A percentile compares a stretch with the other conserved stretches of the same genome.
These are phyloP conservation scores for Caloboletus inedulis DNA, from an alignment of 1,284 basidiomycete genomes.

Conservation along the genomic window DNA sequence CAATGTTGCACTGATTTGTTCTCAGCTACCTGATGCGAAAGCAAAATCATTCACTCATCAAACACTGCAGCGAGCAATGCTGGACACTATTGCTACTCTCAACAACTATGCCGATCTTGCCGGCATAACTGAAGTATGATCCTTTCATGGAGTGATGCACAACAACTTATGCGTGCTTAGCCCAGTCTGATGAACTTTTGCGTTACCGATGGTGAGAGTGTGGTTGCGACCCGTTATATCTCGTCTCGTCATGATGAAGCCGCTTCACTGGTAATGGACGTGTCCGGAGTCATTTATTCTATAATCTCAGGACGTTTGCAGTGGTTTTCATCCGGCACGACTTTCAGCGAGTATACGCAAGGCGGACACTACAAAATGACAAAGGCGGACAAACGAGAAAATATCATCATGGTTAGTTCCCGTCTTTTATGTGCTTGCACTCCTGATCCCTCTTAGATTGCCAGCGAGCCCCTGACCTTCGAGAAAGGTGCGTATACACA, in stretches of 20 bases:
- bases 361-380: constrained; percentile 93
- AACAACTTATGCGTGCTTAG: constrained; percentile 36
- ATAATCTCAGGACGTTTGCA: constrained; percentile 28
- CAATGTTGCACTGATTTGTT: constrained; percentile 4
- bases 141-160: not conserved
- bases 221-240: constrained; percentile 94
- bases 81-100: constrained; percentile 76
- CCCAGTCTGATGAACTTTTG: constrained; percentile 96
- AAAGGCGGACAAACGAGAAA: constrained; percentile 93
- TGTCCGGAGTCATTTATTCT: not conserved
- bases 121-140: constrained; percentile 63
- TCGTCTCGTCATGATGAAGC: constrained; percentile 90
- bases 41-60: constrained; percentile 65
- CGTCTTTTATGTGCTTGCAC: not conserved
- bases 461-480: constrained; percentile 90
- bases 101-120: constrained; percentile 76
- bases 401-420: constrained; percentile 77
- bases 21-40: constrained; percentile 76
- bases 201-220: constrained; percentile 90
- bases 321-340: constrained; percentile 96
- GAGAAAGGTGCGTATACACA: constrained; percentile 67
- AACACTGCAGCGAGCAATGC: constrained; percentile 76
- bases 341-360: constrained; percentile 87
- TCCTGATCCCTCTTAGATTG: constrained; percentile 50
- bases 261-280: constrained; percentile 69